Percentiles rank a stretch among this genome's conserved stretches.
phyloP scores from a whole-genome alignment of 2,329 filamentous ascomycete species.

The Biscogniauxia marginata region DNA sequence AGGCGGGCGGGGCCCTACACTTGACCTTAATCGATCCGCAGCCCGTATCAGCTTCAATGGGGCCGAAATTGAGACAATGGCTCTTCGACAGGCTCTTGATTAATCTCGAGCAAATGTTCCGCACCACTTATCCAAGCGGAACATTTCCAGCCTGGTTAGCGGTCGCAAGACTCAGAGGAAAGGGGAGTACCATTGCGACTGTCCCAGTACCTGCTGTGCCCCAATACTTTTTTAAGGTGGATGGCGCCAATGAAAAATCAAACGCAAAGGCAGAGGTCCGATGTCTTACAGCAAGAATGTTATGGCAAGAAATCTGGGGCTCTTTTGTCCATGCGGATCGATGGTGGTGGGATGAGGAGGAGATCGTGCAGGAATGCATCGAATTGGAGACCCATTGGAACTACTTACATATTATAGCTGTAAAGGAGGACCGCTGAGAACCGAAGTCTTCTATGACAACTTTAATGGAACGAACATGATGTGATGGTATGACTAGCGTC shows the following conservation, averaged over 20 bases:
- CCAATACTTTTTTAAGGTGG: constrained; percentile 14
- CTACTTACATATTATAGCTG: constrained; percentile 55
- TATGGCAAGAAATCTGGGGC: constrained; percentile 64
- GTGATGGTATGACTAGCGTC: neutral
- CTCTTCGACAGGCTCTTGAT: constrained; percentile 59
- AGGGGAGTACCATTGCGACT: constrained; percentile 47
- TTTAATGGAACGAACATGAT: neutral
- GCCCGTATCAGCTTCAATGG: constrained; percentile 54
- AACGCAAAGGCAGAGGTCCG: constrained; percentile 47
- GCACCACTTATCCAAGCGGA: constrained; percentile 58
- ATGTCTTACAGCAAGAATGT: constrained; percentile 51
- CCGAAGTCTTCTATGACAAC: neutral
- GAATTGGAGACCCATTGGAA: constrained; percentile 57
- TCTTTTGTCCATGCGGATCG: constrained; percentile 44
- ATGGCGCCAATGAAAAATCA: constrained; percentile 27
- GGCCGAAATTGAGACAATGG: constrained; percentile 59
- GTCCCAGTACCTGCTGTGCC: constrained; percentile 49
- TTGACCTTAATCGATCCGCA: constrained; percentile 62
- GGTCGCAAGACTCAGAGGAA: constrained; percentile 50
- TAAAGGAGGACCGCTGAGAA: constrained; percentile 40
- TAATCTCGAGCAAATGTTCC: constrained; percentile 57
- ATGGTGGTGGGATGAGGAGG: constrained; percentile 64
- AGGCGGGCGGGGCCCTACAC: constrained; percentile 54
- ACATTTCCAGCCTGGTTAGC: constrained; percentile 59
- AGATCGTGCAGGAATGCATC: constrained; percentile 54